Percentiles rank a stretch among this genome's conserved stretches.
Conservation (phyloP, 805 yeast genomes). For the Monosporozyma aquatica region DNA sequence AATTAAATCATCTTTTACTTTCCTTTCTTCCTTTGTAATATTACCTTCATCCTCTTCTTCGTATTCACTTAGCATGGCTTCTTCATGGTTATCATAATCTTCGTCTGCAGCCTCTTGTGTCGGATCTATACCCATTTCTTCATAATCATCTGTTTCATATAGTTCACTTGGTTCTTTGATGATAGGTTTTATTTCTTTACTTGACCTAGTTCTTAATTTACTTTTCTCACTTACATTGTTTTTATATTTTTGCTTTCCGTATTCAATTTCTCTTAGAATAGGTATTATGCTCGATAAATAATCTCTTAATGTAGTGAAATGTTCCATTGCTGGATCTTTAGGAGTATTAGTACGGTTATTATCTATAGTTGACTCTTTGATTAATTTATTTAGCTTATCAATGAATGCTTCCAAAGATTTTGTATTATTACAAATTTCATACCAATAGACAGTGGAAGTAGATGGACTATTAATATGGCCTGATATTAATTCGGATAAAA, state of each 20-base stretch:
- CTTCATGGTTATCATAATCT: neutral
- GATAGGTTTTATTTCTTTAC: neutral
- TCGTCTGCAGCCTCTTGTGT: slow-evolving; percentile 1
- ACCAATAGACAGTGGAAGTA: slow-evolving; percentile 19
- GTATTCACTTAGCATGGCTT: neutral
- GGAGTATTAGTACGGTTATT: no score
- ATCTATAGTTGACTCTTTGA: neutral
- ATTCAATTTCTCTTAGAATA: slow-evolving; percentile 56
- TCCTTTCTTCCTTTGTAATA: neutral
- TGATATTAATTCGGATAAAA: slow-evolving; percentile 6
- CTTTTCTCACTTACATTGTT: slow-evolving; percentile 8
- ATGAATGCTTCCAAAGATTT: slow-evolving; percentile 19
- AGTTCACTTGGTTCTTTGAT: slow-evolving; percentile 3
- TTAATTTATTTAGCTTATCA: slow-evolving; percentile 11
- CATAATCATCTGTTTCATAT: slow-evolving; percentile 7
- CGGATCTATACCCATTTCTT: neutral
- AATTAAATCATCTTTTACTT: slow-evolving; percentile 1
- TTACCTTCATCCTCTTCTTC: slow-evolving; percentile 3
- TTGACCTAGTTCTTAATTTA: slow-evolving; percentile 8
- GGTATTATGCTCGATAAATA: slow-evolving; percentile 16
- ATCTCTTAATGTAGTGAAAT: slow-evolving; percentile 14
- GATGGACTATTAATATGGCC: neutral
- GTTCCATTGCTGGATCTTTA: no score
- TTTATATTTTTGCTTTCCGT: slow-evolving; percentile 28
- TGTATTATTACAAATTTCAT: slow-evolving; percentile 23